Conservation (phyloP, 2,329 filamentous ascomycete species). For the Sclerotiophoma versabilis region DNA sequence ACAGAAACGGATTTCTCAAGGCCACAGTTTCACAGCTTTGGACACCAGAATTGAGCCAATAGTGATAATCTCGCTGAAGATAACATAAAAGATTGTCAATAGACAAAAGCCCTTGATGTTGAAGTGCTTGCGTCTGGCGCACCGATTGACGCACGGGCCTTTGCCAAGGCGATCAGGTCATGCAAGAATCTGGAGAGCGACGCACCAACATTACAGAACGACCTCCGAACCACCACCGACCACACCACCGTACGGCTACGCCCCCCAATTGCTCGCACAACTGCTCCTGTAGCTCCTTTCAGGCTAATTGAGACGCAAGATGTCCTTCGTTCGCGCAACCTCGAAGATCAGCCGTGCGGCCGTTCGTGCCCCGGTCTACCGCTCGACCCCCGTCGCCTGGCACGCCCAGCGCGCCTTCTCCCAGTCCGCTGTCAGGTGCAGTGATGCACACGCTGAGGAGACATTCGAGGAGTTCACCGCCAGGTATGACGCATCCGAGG, state of each 20-base stretch:
- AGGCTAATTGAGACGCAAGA: constrained; percentile 41
- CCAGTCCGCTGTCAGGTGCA: constrained; percentile 55
- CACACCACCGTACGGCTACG: constrained; percentile 31
- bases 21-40: no score
- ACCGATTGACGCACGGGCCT: constrained; percentile 2
- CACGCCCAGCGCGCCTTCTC: constrained; percentile 55
- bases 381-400: constrained; percentile 43
- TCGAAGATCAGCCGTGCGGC: constrained; percentile 45
- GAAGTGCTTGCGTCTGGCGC: not conserved
- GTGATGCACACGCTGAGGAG: constrained; percentile 81
- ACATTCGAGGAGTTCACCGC: constrained; percentile 98
- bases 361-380: constrained; percentile 45
- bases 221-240: constrained; percentile 36
- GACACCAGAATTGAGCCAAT: not conserved
- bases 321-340: constrained; percentile 50
- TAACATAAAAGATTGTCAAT: no score
- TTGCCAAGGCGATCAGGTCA: constrained; percentile 26
- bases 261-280: constrained; percentile 28
- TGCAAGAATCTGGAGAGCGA: constrained; percentile 18
- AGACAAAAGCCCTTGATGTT: not conserved
- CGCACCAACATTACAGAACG: constrained; percentile 30
- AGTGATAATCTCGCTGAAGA: no score
- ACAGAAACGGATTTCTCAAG: not conserved
- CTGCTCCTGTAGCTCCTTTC: constrained; percentile 28
- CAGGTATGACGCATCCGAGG: constrained; percentile 68